phyloP scores from a whole-genome alignment of 2,329 filamentous ascomycete species.

The Mariannaea elegans region DNA sequence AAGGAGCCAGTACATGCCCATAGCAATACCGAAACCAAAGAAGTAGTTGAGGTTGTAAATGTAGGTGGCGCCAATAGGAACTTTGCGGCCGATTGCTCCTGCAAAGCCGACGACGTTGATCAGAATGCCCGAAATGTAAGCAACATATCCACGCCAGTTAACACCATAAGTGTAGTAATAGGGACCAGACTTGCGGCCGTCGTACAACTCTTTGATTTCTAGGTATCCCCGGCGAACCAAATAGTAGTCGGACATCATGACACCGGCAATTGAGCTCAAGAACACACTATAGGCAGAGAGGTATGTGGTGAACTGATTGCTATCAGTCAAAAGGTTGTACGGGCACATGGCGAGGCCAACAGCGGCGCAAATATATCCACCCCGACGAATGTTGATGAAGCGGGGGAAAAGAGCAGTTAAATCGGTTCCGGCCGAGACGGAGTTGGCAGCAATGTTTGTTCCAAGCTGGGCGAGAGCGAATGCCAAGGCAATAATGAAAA shows the following conservation, averaged over 20 bases:
- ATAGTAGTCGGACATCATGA: slow-evolving; percentile 91
- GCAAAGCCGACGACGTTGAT: slow-evolving; percentile 94
- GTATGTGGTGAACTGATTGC: slow-evolving; percentile 90
- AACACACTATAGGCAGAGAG: slow-evolving; percentile 93
- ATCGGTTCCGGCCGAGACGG: slow-evolving; percentile 83
- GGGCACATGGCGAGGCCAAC: slow-evolving; percentile 89
- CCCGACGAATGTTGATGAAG: slow-evolving; percentile 85
- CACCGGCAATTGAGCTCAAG: slow-evolving; percentile 91
- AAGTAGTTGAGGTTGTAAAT: slow-evolving; percentile 95
- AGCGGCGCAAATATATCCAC: slow-evolving; percentile 83
- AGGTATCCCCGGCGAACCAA: slow-evolving; percentile 83
- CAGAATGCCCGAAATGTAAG: slow-evolving; percentile 84
- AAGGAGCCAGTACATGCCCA: slow-evolving; percentile 72
- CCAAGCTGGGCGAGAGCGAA: slow-evolving; percentile 84
- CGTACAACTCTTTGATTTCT: slow-evolving; percentile 81
- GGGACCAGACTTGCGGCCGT: slow-evolving; percentile 68
- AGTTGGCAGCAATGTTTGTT: slow-evolving; percentile 89
- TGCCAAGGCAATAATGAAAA: slow-evolving; percentile 75
- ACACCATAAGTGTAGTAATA: slow-evolving; percentile 81
- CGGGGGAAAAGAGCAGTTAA: slow-evolving; percentile 82
- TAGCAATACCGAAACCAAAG: slow-evolving; percentile 78
- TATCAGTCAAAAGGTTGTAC: slow-evolving; percentile 77
- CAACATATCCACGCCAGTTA: slow-evolving; percentile 84
- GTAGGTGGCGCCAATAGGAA: slow-evolving; percentile 82
- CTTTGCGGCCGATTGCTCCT: slow-evolving; percentile 75